Evolutionary conservation across 2,329 filamentous ascomycete species (phyloP).

Genomic region (Myrmaecium sp.): DNA sequence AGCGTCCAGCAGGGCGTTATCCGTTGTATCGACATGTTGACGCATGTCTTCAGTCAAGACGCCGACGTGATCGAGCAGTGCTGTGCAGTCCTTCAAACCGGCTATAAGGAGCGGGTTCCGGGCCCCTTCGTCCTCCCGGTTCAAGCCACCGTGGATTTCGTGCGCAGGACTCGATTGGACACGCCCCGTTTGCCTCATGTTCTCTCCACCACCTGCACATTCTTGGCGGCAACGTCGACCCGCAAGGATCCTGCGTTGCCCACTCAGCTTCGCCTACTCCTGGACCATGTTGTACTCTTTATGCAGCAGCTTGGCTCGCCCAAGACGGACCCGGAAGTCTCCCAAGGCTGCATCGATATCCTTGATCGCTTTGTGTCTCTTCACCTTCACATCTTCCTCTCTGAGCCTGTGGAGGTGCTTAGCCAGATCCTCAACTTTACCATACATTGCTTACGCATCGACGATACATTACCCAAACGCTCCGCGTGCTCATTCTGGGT

Average conservation of each 20-base stretch:
- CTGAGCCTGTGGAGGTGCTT: constrained; percentile 38
- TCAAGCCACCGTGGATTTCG: constrained; percentile 46
- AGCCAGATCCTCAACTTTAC: constrained; percentile 57
- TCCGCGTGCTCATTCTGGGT: constrained; percentile 64
- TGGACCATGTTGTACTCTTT: constrained; percentile 46
- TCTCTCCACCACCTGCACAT: constrained; percentile 54
- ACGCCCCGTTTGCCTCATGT: constrained; percentile 52
- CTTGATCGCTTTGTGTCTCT: constrained; percentile 45
- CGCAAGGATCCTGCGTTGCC: constrained; percentile 25
- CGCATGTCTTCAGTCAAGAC: constrained; percentile 38
- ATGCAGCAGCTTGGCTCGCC: constrained; percentile 45
- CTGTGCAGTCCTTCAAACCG: constrained; percentile 54
- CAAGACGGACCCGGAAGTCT: constrained; percentile 51
- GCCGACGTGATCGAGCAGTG: constrained; percentile 55
- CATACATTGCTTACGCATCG: constrained; percentile 50
- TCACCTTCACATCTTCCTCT: constrained; percentile 44
- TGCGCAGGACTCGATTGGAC: constrained; percentile 40
- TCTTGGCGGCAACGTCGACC: constrained; percentile 33
- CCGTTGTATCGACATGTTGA: constrained; percentile 31
- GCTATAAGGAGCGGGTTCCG: constrained; percentile 56
- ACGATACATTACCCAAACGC: constrained; percentile 59
- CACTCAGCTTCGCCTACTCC: constrained; percentile 15
- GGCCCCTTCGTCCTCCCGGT: constrained; percentile 65
- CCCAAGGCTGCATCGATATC: constrained; percentile 60
- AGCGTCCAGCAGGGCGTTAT: constrained; percentile 35